A percentile compares a stretch with the other conserved stretches of the same genome.
These are phyloP conservation scores for Cladochytrium replicatum DNA, from an alignment of 192 early-diverging fungal genomes.

Conservation along the genomic window DNA sequence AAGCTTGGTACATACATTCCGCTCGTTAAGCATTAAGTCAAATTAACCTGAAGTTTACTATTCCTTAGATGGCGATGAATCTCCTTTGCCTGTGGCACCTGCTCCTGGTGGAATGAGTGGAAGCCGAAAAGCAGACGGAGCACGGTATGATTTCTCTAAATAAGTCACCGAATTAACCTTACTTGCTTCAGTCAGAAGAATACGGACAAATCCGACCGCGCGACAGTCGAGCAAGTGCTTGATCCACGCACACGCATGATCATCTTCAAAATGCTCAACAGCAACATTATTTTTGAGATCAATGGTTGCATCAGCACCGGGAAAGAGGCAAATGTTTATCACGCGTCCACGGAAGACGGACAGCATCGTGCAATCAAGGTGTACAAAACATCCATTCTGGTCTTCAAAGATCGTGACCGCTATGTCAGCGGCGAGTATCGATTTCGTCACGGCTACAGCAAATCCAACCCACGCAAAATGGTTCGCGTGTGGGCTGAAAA, in stretches of 20 bases:
- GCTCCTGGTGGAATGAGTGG: constrained; percentile 44
- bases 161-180: constrained; percentile 21
- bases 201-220: constrained; percentile 89
- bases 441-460: constrained; percentile 89
- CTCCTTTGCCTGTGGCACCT: constrained; percentile 23
- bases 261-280: constrained; percentile 89
- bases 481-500: constrained; percentile 98
- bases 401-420: constrained; percentile 95
- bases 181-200: constrained; percentile 14
- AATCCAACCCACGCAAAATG: constrained; percentile 96
- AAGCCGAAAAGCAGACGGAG: constrained; percentile 27
- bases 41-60: constrained; percentile 3
- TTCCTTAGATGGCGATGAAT: constrained; percentile 15
- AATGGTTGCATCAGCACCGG: constrained; percentile 97
- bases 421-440: constrained; percentile 94
- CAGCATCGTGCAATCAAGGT: constrained; percentile 88
- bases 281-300: constrained; percentile 79
- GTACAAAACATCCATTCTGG: constrained; percentile 97
- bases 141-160: neutral
- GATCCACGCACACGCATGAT: constrained; percentile 98
- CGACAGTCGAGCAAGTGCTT: constrained; percentile 93
- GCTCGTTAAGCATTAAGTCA: constrained; percentile 44
- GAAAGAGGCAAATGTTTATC: constrained; percentile 98
- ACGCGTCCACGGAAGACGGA: constrained; percentile 76
- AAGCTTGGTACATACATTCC: constrained; percentile 65